Conservation (phyloP, 768 basidiomycete species). For the Tulasnella sp. region DNA sequence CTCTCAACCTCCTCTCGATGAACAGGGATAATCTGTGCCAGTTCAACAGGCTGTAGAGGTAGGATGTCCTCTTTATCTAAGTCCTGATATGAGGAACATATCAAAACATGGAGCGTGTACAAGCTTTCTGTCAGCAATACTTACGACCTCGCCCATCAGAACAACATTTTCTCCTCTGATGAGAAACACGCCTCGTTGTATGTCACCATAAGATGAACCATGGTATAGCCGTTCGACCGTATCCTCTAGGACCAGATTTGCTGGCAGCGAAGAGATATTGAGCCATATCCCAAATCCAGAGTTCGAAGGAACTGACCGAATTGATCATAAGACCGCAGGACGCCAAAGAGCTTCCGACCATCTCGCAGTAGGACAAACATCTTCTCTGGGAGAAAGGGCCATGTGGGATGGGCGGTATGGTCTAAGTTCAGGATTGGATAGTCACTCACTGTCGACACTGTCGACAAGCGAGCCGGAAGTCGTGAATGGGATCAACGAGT, state of each 20-base stretch:
- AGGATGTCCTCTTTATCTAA: constrained; percentile 87
- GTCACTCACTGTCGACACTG: constrained; percentile 97
- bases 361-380: constrained; percentile 95
- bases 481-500: constrained; percentile 95
- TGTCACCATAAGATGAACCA: constrained; percentile 76
- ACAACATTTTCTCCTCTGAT: constrained; percentile 99
- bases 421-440: background rate
- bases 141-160: constrained; percentile 87
- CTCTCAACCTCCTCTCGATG: constrained; percentile 61
- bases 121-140: constrained; percentile 28
- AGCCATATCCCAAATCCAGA: background rate
- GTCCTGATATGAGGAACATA: constrained; percentile 41
- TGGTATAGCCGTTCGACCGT: constrained; percentile 93
- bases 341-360: constrained; percentile 91
- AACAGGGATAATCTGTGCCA: constrained; percentile 53
- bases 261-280: constrained; percentile 32
- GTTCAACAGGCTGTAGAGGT: constrained; percentile 64
- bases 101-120: background rate
- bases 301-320: constrained; percentile 57
- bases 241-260: constrained; percentile 94
- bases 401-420: background rate
- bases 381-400: constrained; percentile 56
- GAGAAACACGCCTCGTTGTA: constrained; percentile 78
- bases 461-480: constrained; percentile 98
- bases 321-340: constrained; percentile 94